Evolutionary conservation across 805 yeast species (phyloP).

Genomic region (Candida incommunis): DNA sequence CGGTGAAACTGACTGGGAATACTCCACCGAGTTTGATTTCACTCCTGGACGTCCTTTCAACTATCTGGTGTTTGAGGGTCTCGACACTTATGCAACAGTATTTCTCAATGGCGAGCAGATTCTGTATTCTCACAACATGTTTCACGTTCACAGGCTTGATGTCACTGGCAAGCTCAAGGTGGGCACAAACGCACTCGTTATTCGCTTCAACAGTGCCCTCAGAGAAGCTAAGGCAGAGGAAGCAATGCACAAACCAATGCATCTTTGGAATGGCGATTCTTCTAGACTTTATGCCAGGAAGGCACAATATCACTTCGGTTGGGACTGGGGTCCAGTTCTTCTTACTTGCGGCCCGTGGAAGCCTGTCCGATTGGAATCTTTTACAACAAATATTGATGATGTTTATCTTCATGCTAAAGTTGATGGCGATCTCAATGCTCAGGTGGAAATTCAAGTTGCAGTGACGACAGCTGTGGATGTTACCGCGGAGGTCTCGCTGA

Average conservation of each 20-base stretch:
- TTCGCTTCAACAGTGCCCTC: slow-evolving; percentile 28
- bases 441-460: not conserved
- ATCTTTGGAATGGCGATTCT: slow-evolving; percentile 30
- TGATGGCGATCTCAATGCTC: slow-evolving; percentile 4
- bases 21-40: slow-evolving; percentile 17
- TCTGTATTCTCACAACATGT: slow-evolving; percentile 28
- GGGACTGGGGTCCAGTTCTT: slow-evolving; percentile 41
- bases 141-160: slow-evolving; percentile 19
- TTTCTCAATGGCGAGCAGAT: slow-evolving; percentile 23
- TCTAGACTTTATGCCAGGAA: slow-evolving; percentile 32
- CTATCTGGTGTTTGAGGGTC: slow-evolving; percentile 25
- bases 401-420: slow-evolving; percentile 9
- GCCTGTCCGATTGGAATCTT: slow-evolving; percentile 22
- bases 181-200: slow-evolving; percentile 20
- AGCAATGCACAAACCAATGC: slow-evolving; percentile 17
- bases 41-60: not conserved
- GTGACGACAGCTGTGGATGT: not conserved
- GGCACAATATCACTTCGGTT: slow-evolving; percentile 41
- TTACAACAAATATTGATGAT: slow-evolving; percentile 11
- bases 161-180: slow-evolving; percentile 12
- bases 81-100: slow-evolving; percentile 28
- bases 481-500: not conserved
- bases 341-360: slow-evolving; percentile 32
- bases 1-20: slow-evolving; percentile 37
- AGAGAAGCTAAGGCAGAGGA: slow-evolving; percentile 23